Evolutionary conservation across 2,329 filamentous ascomycete genomes (phyloP).

Genomic region (Chalara sp.): DNA sequence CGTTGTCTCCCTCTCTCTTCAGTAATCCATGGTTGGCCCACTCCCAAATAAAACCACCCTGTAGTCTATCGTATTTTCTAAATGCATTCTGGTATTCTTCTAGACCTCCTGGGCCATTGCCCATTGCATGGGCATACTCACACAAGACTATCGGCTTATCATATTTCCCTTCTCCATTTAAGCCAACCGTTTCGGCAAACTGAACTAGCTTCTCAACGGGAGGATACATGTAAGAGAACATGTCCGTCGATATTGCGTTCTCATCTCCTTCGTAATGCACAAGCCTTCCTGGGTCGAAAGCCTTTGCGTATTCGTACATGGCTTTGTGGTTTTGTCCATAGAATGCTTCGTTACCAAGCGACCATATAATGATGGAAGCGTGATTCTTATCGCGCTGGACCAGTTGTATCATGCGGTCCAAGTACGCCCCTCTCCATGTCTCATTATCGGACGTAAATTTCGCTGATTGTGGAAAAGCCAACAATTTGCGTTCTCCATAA

Average conservation of each 20-base stretch:
- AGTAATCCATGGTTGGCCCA: constrained; percentile 55
- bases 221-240: constrained; percentile 51
- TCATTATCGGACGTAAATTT: constrained; percentile 55
- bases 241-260: constrained; percentile 43
- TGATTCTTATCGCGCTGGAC: constrained; percentile 66
- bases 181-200: constrained; percentile 32
- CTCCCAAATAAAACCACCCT: constrained; percentile 50
- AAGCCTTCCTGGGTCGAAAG: constrained; percentile 41
- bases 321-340: constrained; percentile 61
- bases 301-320: constrained; percentile 55
- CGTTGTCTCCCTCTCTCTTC: constrained; percentile 36
- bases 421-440: constrained; percentile 54
- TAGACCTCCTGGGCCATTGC: constrained; percentile 64
- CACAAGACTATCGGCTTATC: constrained; percentile 52
- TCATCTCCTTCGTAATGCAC: constrained; percentile 52
- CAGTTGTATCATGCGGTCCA: constrained; percentile 59
- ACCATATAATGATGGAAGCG: constrained; percentile 66
- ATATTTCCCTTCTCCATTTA: constrained; percentile 33
- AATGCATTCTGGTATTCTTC: constrained; percentile 63
- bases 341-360: constrained; percentile 66
- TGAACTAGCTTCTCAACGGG: constrained; percentile 35
- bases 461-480: constrained; percentile 47
- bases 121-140: constrained; percentile 61
- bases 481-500: constrained; percentile 52
- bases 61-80: constrained; percentile 20